Base-by-base conservation (phyloP, 371 early-diverging fungal genomes). In the Batrachochytrium dendrobatidis region DNA sequence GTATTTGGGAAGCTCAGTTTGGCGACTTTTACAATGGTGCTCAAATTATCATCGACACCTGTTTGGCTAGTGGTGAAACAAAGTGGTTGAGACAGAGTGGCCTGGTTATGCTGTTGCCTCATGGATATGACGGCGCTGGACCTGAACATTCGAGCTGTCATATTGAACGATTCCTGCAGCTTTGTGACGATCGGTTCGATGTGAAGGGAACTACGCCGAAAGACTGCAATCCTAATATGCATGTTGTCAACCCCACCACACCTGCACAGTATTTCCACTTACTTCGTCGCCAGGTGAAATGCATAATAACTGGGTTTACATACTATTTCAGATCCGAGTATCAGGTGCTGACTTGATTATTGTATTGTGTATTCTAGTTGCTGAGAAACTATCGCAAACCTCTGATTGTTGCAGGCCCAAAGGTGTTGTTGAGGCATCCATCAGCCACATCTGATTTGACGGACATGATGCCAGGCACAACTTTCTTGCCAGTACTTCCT, bases 1-100 rank as follows among this genome's bases (percentile, higher is more conserved):
- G 83, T 33, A 85, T 97, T 34, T 97, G 98, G 98, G 98, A 97
- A 69, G 97, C 97, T 0, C 97, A 97, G 76, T 97, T 97, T 73
- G 98, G 98, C 50, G 98, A 97, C 72, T 97, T 97, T 71, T 87
- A 87, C 80, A 97, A 97, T 70, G 88, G 89, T 25, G 97, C 98
- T 0, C 98, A 97, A 67, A 89, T 94, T 58, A 87, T 94, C 26
- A 86, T 96, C 63, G 98, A 97, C 72, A 90, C 91, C 12, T 96
- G 86, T 68, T 68, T 97, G 26, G 70, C 87, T 0, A 83, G 85
- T 46, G 90, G 95, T 31, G 96, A 97, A 72, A 81, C 85, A 35
- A 96, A 96, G 71, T 96, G 98, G 98, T 74, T 95, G 55, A 79
- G 89, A 52, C 92, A 92, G 64, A 83, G 86, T 30, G 93, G 92